Evolutionary conservation across 2,329 filamentous ascomycete species (phyloP).

Genomic region (Aspergillus piperis): DNA sequence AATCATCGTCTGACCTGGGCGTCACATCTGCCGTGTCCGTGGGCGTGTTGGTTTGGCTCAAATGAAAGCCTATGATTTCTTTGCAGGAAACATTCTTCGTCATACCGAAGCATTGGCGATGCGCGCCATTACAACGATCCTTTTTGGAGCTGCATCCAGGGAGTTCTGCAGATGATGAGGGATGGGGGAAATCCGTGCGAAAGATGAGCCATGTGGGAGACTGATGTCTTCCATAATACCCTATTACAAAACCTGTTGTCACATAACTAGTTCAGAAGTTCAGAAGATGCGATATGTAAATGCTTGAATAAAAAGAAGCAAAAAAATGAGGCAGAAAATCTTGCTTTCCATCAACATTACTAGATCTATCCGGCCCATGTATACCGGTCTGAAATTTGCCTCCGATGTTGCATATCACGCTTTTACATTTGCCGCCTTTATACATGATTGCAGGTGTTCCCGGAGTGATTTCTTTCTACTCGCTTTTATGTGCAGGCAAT

Average conservation of each 20-base stretch:
- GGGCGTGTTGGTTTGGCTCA: slow-evolving; percentile 16
- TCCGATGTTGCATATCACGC: neutral
- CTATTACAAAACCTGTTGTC: slow-evolving; percentile 7
- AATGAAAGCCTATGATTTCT: slow-evolving; percentile 22
- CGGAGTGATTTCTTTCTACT: neutral
- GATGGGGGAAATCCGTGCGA: neutral
- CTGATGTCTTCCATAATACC: slow-evolving; percentile 2
- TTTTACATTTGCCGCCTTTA: too few relatives aligned
- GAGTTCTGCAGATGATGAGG: neutral
- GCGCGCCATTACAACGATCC: slow-evolving; percentile 5
- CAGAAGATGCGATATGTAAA: slow-evolving; percentile 6
- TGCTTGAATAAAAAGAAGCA: slow-evolving; percentile 1
- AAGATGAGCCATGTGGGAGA: slow-evolving; percentile 7
- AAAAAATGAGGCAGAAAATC: neutral
- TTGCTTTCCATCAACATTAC: neutral
- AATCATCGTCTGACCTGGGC: slow-evolving; percentile 20
- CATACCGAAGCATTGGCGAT: slow-evolving; percentile 4
- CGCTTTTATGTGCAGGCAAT: neutral
- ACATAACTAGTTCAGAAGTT: slow-evolving; percentile 9
- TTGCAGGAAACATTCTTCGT: slow-evolving; percentile 16
- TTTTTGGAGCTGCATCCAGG: slow-evolving; percentile 4
- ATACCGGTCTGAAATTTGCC: neutral
- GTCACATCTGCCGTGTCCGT: slow-evolving; percentile 19
- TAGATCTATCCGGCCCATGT: neutral
- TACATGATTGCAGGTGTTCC: neutral